Evolutionary conservation across 441 rosid genomes (phyloP).

Genomic region (Erodium texanum): DNA sequence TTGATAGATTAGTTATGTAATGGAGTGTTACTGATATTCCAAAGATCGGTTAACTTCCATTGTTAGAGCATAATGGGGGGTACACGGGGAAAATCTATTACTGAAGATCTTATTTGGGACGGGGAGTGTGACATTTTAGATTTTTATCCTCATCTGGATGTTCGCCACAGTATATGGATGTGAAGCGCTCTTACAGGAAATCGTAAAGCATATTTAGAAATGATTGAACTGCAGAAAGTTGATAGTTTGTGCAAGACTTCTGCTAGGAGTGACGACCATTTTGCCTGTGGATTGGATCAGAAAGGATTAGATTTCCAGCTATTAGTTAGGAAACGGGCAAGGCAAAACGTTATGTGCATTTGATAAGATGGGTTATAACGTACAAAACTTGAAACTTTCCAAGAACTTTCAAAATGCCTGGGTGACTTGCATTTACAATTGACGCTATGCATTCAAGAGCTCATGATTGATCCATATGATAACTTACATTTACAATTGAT

Average conservation of each 20-base stretch:
- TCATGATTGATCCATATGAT: neutral
- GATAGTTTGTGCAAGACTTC: neutral
- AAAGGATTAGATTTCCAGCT: neutral
- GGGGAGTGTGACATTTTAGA: neutral
- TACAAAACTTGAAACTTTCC: neutral
- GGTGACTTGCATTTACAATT: neutral
- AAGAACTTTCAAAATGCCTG: neutral
- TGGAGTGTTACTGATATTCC: no score
- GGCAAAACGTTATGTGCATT: neutral
- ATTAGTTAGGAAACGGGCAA: neutral
- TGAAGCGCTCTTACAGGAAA: neutral
- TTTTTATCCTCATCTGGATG: neutral
- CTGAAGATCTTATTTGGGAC: no score
- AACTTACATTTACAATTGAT: neutral
- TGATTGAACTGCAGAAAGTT: neutral
- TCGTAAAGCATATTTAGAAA: neutral
- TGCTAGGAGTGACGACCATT: neutral
- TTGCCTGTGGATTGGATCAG: neutral
- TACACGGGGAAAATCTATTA: no score
- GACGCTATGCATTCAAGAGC: neutral
- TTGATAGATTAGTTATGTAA: no score
- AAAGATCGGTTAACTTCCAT: no score
- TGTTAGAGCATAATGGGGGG: no score
- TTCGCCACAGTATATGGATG: neutral
- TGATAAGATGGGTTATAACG: neutral